phyloP scores from a whole-genome alignment of 371 early-diverging fungal genomes.

The Mucor velutinosus region DNA sequence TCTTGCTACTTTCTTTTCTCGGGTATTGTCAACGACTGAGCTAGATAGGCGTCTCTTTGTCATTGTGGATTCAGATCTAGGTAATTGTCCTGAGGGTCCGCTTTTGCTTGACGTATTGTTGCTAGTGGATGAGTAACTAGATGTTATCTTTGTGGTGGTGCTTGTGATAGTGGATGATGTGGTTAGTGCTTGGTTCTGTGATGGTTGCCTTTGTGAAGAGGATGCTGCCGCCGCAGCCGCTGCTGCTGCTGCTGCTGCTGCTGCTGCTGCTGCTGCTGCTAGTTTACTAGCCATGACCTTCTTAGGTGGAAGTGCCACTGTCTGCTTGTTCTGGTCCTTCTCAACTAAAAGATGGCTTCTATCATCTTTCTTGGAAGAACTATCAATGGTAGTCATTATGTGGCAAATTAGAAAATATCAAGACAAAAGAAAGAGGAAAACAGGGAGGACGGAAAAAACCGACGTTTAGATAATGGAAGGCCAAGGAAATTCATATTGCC shows the following conservation, averaged over 20 bases:
- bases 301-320: constrained; percentile 25
- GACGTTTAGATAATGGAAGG: neutral
- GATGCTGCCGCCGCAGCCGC: neutral
- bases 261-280: constrained; percentile 21
- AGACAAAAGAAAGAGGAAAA: neutral
- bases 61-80: neutral
- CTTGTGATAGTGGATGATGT: neutral
- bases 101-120: neutral
- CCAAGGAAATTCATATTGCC: neutral
- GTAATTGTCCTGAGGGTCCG: neutral
- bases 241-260: constrained; percentile 10
- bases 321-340: constrained; percentile 26
- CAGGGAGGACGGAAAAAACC: constrained; percentile 4
- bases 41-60: constrained; percentile 19
- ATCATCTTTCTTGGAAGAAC: constrained; percentile 21
- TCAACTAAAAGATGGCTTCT: constrained; percentile 16
- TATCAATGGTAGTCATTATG: constrained; percentile 28
- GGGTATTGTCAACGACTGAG: constrained; percentile 9
- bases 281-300: constrained; percentile 32
- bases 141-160: neutral
- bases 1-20: constrained; percentile 20
- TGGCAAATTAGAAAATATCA: neutral
- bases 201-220: neutral
- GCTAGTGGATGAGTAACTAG: neutral
- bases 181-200: neutral